Evolutionary conservation across 257 asterid species (phyloP), one percentile per base, ranked within the genome.

Genomic region (Nicotiana tomentosiformis): DNA sequence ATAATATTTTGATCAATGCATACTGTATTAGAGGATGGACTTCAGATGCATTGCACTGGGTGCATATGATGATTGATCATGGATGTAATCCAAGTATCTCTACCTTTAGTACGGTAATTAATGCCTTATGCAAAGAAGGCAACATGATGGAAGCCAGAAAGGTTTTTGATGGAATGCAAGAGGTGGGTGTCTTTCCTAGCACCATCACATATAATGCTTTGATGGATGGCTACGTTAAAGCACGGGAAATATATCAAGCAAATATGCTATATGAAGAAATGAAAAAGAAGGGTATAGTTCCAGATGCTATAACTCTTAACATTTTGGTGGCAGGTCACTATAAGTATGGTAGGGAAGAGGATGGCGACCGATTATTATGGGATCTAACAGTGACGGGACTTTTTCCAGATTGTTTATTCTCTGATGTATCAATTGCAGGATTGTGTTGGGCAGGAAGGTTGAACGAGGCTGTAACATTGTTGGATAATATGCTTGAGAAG

Each of bases 171-270:
- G 89, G 84, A 84, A 89, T 90, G 93, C 89, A 86, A 78, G 93
- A 87, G 78, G 80, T 86, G 88, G 96, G 95, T 20, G 91, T 92
- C 82, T 67, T 32, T 69, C 98, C 97, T 14, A 81, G 84, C 87
- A 89, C 92, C 35, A 74, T 29, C 17, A 82, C 84, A 62, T 96
- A 90, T 84, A 96, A 96, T 33, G 81, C 90, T 81, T 83, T 96
- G 93, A 92, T 96, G 96, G 92, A 93, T 83, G 98, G 99, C 77
- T 96, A 90, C 84, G 95, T 92, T 64, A 96, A 96, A 89, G 93
- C 93, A 7, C 89, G 98, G 86, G 95, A 94, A 80, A 82, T 93
- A 20, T 82, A 85, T 85, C 84, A 39, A 72, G 98, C 98, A 69
- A 84, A 78, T 66, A 65, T 89, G 88, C 93, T 96, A 68, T 94